Evolutionary conservation across 352 stramenopile species (phyloP).

Genomic region (Phytophthora agathidicida): DNA sequence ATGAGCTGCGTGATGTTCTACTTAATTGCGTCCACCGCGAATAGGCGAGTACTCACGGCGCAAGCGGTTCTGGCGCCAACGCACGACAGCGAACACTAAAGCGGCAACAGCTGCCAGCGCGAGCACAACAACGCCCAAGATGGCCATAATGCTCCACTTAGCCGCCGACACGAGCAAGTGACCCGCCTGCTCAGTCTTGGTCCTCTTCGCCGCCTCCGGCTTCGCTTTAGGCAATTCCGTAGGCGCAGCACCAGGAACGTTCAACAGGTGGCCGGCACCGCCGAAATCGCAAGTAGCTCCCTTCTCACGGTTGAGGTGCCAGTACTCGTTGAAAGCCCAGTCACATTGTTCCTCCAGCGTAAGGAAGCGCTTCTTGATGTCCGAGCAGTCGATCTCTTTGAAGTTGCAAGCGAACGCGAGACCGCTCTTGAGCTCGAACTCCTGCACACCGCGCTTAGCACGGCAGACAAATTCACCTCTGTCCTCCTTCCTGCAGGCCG

Average conservation of each 20-base stretch:
- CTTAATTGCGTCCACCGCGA: constrained; percentile 36
- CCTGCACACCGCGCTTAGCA: constrained; percentile 76
- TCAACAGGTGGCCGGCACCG: constrained; percentile 64
- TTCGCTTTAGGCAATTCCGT: constrained; percentile 13
- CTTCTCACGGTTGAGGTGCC: constrained; percentile 69
- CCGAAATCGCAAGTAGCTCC: constrained; percentile 85
- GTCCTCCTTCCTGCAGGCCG: constrained; percentile 72
- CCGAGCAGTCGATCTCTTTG: constrained; percentile 61
- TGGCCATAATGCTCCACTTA: constrained; percentile 37
- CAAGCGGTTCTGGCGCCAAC: constrained; percentile 37
- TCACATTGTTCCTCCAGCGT: constrained; percentile 77
- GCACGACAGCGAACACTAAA: constrained; percentile 36
- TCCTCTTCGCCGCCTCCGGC: constrained; percentile 2
- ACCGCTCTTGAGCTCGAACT: constrained; percentile 70
- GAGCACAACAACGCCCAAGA: constrained; percentile 30
- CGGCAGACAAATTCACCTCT: constrained; percentile 76
- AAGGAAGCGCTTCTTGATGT: constrained; percentile 51
- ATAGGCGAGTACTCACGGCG: constrained; percentile 61
- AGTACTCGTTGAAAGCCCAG: constrained; percentile 82
- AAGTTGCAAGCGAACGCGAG: constrained; percentile 72
- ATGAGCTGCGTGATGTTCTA: constrained; percentile 3
- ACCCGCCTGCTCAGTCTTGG: constrained; percentile 20
- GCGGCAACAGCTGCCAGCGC: constrained; percentile 19
- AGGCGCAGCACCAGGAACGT: constrained; percentile 19
- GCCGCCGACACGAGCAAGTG: constrained; percentile 33